Evolutionary conservation across 345 rosid genomes (phyloP).

Genomic region (Anacardium occidentale): DNA sequence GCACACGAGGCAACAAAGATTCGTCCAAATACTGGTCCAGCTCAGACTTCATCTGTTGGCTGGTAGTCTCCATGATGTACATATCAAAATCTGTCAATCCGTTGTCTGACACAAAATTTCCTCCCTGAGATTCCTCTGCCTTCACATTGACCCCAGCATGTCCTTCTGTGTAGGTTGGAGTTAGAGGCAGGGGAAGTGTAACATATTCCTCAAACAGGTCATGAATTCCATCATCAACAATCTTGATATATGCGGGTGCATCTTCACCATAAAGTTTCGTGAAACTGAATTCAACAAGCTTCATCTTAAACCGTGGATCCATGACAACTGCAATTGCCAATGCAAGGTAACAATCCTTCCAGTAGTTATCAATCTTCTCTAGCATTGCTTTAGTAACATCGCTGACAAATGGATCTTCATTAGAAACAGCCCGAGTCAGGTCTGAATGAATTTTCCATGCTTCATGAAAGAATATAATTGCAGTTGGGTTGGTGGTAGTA

Average conservation of each 20-base stretch:
- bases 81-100: slow-evolving; percentile 80
- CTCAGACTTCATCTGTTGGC: slow-evolving; percentile 73
- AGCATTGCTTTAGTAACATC: slow-evolving; percentile 55
- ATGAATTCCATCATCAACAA: slow-evolving; percentile 74
- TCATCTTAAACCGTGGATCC: slow-evolving; percentile 99
- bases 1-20: slow-evolving; percentile 66
- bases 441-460: slow-evolving; percentile 85
- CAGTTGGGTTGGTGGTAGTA: slow-evolving; percentile 46
- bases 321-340: slow-evolving; percentile 81
- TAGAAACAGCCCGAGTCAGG: slow-evolving; percentile 47
- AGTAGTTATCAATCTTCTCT: slow-evolving; percentile 65
- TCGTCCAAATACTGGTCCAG: slow-evolving; percentile 88
- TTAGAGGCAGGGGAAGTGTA: slow-evolving; percentile 66
- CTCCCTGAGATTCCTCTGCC: slow-evolving; percentile 43
- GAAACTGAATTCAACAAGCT: slow-evolving; percentile 93
- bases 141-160: slow-evolving; percentile 28
- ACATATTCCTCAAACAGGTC: slow-evolving; percentile 80
- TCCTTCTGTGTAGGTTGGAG: slow-evolving; percentile 57
- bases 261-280: slow-evolving; percentile 79
- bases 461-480: slow-evolving; percentile 71
- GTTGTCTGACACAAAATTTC: slow-evolving; percentile 45
- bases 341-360: slow-evolving; percentile 82
- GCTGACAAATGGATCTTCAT: slow-evolving; percentile 59
- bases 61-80: slow-evolving; percentile 73
- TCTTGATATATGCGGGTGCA: slow-evolving; percentile 56